Evolutionary conservation across 2,329 filamentous ascomycete species (phyloP), one percentile per base, ranked within the genome.

Genomic region (Grosmannia huntii): DNA sequence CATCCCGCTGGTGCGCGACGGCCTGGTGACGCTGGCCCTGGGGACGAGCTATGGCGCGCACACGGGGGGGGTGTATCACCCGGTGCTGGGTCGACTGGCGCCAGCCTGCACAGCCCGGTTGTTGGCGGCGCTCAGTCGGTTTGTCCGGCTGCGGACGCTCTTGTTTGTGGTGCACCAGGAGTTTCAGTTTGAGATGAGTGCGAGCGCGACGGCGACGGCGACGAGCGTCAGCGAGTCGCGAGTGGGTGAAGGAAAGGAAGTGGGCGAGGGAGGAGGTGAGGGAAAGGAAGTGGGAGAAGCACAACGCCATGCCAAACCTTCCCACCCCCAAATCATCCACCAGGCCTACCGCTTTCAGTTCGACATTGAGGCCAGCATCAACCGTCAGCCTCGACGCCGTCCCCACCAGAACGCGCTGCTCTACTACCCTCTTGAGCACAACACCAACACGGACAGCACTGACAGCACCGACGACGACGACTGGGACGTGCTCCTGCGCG

Each of bases 151-250:
- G 41, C 68, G 70, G 60, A 70, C 69, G 38, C 68, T 77, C 52
- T 67, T 76, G 9, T 72, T 77, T 31, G 69, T 77, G 21, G 73
- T 77, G 4, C 74, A 76, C 61, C 75, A 77, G 61, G 74, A 75
- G 57, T 76, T 75, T 51, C 72, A 74, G 31, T 76, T 76, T 61
- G 74, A 73, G 60, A 28, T 7, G 27, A 28, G 27, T 7, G 4
- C 27, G 27, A 28, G 27, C 27, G 4, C 27, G 27, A 28, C 27
- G 27, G 27, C 27, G 27, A 10, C 31, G 28, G 2, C 46, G 46
- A 49, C 48, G 23, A 19, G n/a, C 31, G 27, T 33, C 5, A 10
- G 9, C 31, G 31, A 33, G 31, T 10, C 27, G 27, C n/a, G n/a
- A n/a, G 11, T 38, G 31, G 9, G 31, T 9, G 31, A 33, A 10